Evolutionary conservation across 495 filamentous ascomycete genomes (phyloP).

Genomic region (Cercophora scortea): DNA sequence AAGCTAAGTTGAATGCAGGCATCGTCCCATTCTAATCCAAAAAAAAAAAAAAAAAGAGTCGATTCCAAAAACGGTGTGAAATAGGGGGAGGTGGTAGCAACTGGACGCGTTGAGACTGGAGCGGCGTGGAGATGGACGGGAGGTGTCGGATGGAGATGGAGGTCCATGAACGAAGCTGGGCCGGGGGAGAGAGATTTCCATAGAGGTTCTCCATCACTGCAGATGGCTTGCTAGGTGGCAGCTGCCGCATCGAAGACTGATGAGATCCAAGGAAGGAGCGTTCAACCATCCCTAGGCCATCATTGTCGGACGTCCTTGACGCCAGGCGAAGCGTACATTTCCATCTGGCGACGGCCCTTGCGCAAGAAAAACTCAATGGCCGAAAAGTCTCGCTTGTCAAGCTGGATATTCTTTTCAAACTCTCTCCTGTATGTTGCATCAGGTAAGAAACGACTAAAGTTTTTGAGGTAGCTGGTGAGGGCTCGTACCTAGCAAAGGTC

Average conservation of each 20-base stretch:
- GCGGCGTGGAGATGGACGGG: not conserved
- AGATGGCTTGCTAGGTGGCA: not conserved
- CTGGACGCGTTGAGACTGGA: not conserved
- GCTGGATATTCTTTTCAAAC: constrained; percentile 59
- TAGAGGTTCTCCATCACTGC: too few relatives aligned
- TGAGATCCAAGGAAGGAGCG: too few relatives aligned
- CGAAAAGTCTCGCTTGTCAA: constrained; percentile 83
- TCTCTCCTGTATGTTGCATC: constrained; percentile 48
- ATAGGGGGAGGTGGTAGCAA: too few relatives aligned
- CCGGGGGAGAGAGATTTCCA: too few relatives aligned
- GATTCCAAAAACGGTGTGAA: not conserved
- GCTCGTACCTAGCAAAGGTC: constrained; percentile 28
- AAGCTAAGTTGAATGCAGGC: constrained; percentile 41
- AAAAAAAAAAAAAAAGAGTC: constrained; percentile 9
- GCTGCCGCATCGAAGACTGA: not conserved
- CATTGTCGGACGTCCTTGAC: constrained; percentile 67
- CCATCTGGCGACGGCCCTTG: constrained; percentile 77
- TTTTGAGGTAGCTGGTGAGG: not conserved
- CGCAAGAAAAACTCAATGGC: constrained; percentile 84
- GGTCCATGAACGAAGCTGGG: too few relatives aligned
- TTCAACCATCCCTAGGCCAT: too few relatives aligned
- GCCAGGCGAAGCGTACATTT: constrained; percentile 72
- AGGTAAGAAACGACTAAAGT: not conserved
- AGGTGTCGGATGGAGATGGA: not conserved
- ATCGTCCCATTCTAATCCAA: constrained; percentile 36